Base-by-base conservation (phyloP, 192 early-diverging fungal genomes). In the Backusella mclennaniae region DNA sequence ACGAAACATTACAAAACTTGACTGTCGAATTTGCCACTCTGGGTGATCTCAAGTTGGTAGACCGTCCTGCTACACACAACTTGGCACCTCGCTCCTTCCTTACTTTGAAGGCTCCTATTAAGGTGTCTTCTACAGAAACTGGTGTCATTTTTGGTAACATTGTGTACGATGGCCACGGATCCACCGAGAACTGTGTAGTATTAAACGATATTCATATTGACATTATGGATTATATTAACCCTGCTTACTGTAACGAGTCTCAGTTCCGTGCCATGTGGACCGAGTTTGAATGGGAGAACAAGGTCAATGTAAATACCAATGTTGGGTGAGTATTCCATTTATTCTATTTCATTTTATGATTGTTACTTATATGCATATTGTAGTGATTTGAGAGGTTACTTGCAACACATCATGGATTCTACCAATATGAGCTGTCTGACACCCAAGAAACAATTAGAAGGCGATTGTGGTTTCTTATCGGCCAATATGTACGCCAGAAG, bases 201-300 rank as follows among this genome's bases (percentile, higher is more conserved):
- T 86, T 99, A 71, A 98, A 97, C 76, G 98, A 99, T 77, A 95
- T 99, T 67, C 96, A 98, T 77, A 95, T 99, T 78, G 98, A 99
- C 77, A 99, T 99, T 77, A 97, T 98, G 96, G 98, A 98, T 83
- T 99, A 98, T 82, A 98, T 99, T 85, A 95, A 96, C 63, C 94
- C 96, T 23, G 95, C 93, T 35, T 86, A 84, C 52, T 98, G 96
- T 86, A 92, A 90, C 56, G 95, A 97, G 81, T 93, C 92, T 35
- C 93, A 95, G 90, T 99, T 99, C 95, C 92, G 97, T 70, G 84
- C 91, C 76, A 98, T 98, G 96, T 99, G 98, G 98, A 94, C 91
- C 66, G 98, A 99, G 85, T 99, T 99, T 87, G 98, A 99, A 83
- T 99, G 98, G 98, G 98, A 99, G 84, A 99, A 99, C 88, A 98